Conservation (phyloP, 2,329 filamentous ascomycete species). For the Alternaria brassicae region DNA sequence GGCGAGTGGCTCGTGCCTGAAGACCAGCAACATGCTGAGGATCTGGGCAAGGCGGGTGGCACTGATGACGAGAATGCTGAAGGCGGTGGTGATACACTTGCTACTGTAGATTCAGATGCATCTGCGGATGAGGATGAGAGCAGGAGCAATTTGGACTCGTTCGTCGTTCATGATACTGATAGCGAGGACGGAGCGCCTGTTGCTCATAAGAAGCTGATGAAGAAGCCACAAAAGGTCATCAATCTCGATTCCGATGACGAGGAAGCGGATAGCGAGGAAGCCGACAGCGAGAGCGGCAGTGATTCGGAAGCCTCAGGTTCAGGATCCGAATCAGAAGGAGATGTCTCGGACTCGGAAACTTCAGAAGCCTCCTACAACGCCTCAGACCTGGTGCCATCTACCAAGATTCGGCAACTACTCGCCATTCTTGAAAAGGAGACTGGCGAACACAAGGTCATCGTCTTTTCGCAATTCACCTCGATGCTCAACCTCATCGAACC, state of each 20-base stretch:
- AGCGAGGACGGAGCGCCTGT: slow-evolving; percentile 49
- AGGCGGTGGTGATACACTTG: slow-evolving; percentile 81
- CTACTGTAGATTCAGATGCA: slow-evolving; percentile 72
- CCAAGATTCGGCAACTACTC: slow-evolving; percentile 89
- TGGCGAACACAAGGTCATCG: slow-evolving; percentile 90
- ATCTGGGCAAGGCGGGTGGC: slow-evolving; percentile 80
- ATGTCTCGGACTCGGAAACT: slow-evolving; percentile 53
- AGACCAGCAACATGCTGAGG: slow-evolving; percentile 65
- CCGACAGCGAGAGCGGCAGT: slow-evolving; percentile 51
- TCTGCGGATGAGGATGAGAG: slow-evolving; percentile 65
- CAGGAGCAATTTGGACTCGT: slow-evolving; percentile 45
- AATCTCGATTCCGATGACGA: slow-evolving; percentile 60
- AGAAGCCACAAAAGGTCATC: slow-evolving; percentile 58
- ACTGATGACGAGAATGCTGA: slow-evolving; percentile 88
- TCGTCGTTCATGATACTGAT: slow-evolving; percentile 48
- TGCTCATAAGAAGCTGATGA: slow-evolving; percentile 32
- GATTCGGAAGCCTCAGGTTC: slow-evolving; percentile 40
- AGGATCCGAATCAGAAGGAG: slow-evolving; percentile 40
- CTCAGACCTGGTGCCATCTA: slow-evolving; percentile 69
- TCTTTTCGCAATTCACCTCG: slow-evolving; percentile 97
- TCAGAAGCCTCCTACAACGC: slow-evolving; percentile 53
- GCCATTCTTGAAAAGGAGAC: slow-evolving; percentile 81
- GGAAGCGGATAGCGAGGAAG: slow-evolving; percentile 49
- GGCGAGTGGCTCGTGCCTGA: slow-evolving; percentile 82
- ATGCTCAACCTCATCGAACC: slow-evolving; percentile 98